These are phyloP conservation scores for Rhododendron kiyosumense DNA, from an alignment of 148 eudicot genomes.

Conservation along the genomic window DNA sequence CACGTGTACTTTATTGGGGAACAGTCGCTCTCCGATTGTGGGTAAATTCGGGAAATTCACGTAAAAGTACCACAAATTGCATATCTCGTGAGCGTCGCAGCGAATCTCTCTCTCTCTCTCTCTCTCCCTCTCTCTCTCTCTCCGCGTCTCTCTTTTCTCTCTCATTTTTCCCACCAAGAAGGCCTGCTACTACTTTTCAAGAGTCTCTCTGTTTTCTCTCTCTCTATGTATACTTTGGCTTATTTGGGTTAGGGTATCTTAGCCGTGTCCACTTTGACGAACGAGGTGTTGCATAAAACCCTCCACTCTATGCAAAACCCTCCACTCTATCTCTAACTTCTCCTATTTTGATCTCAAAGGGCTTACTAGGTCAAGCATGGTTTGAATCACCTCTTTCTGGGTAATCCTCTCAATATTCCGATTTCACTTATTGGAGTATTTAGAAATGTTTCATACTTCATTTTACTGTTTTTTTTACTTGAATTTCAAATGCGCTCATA, in stretches of 20 bases:
- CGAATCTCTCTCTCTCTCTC: conserved; percentile 7
- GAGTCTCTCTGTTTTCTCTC: background rate
- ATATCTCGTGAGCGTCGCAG: background rate
- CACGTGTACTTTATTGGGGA: background rate
- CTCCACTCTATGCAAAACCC: background rate
- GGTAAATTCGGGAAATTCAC: background rate
- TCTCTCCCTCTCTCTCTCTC: conserved; percentile 14
- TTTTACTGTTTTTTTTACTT: background rate
- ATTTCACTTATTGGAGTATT: background rate
- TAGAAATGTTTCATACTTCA: background rate
- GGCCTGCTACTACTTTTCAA: background rate
- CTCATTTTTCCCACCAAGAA: background rate
- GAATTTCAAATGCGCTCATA: background rate
- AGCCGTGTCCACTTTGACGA: conserved; percentile 16
- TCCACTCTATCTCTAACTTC: background rate
- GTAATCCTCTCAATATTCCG: conserved; percentile 15
- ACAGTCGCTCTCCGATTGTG: background rate
- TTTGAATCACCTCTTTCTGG: conserved; percentile 24
- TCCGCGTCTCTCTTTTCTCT: background rate
- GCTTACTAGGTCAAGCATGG: conserved; percentile 32
- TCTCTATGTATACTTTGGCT: background rate
- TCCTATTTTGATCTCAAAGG: conserved; percentile 20
- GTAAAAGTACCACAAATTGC: background rate
- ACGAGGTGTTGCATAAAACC: conserved; percentile 15
- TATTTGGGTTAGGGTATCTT: conserved; percentile 43